Percentiles rank a stretch among this genome's conserved stretches.
Evolutionary conservation across 2,329 filamentous ascomycete genomes (phyloP).

Genomic region (Fusarium coicis): DNA sequence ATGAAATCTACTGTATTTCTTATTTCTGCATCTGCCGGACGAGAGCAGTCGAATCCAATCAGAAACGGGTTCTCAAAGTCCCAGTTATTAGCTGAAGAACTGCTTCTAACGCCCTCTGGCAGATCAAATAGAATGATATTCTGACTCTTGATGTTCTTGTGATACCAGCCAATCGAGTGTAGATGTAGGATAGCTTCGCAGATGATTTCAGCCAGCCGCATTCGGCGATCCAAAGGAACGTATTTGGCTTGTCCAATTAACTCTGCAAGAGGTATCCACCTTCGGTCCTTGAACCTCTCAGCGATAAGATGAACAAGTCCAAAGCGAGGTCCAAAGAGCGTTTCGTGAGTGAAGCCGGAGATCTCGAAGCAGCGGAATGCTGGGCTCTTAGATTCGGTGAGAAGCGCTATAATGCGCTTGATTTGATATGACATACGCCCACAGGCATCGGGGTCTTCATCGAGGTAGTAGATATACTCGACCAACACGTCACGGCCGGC

Average conservation of each 20-base stretch:
- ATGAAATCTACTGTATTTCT: not conserved
- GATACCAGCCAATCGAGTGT: not conserved
- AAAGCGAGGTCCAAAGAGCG: not conserved
- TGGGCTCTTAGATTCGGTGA: not conserved
- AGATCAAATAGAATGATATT: not conserved
- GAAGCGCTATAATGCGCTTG: not conserved
- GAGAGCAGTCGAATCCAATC: not conserved
- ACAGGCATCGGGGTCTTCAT: not conserved
- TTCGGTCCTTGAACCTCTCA: not conserved
- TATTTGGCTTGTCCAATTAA: not conserved
- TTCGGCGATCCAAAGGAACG: not conserved
- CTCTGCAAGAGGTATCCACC: not conserved
- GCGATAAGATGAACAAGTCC: not conserved
- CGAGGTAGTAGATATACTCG: not conserved
- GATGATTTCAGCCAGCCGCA: not conserved
- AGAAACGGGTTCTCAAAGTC: not conserved
- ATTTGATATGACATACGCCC: not conserved
- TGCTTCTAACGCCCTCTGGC: not conserved
- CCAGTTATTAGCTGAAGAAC: not conserved
- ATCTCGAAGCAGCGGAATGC: not conserved
- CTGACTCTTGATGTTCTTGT: not conserved
- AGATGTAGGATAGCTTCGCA: not conserved
- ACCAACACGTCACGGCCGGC: not conserved
- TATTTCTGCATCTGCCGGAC: not conserved
- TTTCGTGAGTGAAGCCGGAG: not conserved